phyloP scores from a whole-genome alignment of 83 land plant genomes.

The Picea abies region DNA sequence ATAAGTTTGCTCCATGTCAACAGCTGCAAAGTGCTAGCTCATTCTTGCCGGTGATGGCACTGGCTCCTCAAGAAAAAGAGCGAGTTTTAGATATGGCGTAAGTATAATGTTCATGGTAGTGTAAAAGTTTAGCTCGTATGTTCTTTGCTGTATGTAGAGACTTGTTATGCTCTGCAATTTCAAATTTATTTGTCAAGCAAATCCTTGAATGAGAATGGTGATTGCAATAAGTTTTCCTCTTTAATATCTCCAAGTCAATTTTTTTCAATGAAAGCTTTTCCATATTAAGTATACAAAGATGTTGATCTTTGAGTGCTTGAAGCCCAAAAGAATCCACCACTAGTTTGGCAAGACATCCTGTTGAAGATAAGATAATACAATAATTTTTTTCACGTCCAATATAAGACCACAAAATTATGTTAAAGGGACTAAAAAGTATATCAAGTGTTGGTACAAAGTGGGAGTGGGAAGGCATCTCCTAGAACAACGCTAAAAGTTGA shows the following conservation, averaged over 20 bases:
- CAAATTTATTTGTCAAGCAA: neutral
- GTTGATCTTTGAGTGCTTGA: too few species aligned
- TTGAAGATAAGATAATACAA: too few species aligned
- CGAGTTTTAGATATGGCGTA: constrained; percentile 94
- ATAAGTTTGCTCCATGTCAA: neutral
- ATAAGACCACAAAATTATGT: too few species aligned
- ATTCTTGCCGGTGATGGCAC: constrained; percentile 97
- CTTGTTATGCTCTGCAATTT: neutral
- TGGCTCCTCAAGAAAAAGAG: constrained; percentile 97
- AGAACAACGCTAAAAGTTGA: too few species aligned
- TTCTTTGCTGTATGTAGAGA: neutral
- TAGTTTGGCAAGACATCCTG: too few species aligned
- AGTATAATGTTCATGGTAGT: constrained; percentile 21
- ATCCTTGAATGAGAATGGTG: neutral
- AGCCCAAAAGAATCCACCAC: too few species aligned
- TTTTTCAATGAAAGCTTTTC: neutral
- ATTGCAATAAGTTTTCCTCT: neutral
- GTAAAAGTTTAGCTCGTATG: neutral
- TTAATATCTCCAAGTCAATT: neutral
- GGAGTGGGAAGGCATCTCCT: too few species aligned
- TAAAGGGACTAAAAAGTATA: too few species aligned
- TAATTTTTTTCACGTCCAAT: too few species aligned
- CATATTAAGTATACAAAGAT: too few species aligned
- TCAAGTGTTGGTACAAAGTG: too few species aligned
- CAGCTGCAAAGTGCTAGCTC: constrained; percentile 99